A percentile compares a stretch with the other conserved stretches of the same genome.
Evolutionary conservation across 768 basidiomycete genomes (phyloP).

Genomic region (Dentipellis sp.): DNA sequence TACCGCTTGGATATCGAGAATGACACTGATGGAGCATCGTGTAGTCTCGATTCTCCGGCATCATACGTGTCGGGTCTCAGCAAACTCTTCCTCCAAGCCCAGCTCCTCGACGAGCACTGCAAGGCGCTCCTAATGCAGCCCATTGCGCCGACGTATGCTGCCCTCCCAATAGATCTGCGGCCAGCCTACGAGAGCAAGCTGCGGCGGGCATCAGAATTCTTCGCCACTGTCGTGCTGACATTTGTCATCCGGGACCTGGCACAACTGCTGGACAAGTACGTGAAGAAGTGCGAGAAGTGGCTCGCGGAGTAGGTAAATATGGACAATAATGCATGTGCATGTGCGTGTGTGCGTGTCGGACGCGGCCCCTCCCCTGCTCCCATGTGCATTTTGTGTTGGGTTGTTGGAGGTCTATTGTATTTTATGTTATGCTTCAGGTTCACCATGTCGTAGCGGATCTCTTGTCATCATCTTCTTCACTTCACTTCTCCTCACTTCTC

Average conservation of each 20-base stretch:
- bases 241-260: constrained; percentile 87
- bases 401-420: constrained; percentile 13
- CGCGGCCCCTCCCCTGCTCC: background rate
- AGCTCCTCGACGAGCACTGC: constrained; percentile 83
- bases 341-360: background rate
- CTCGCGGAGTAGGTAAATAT: constrained; percentile 51
- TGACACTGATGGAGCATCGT: background rate
- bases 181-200: constrained; percentile 62
- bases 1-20: background rate
- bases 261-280: constrained; percentile 84
- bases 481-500: constrained; percentile 23
- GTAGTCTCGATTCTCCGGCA: constrained; percentile 81
- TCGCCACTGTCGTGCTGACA: constrained; percentile 78
- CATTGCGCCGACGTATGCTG: constrained; percentile 61
- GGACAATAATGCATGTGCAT: background rate
- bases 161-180: constrained; percentile 58
- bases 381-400: background rate
- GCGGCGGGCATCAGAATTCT: constrained; percentile 83
- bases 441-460: constrained; percentile 19
- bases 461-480: constrained; percentile 13
- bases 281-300: constrained; percentile 91
- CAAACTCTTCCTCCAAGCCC: constrained; percentile 62
- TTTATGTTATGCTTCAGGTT: constrained; percentile 22
- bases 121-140: constrained; percentile 61
- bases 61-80: constrained; percentile 72